Base-by-base conservation (phyloP, 2,329 filamentous ascomycete species). In the Amphichorda felina region DNA sequence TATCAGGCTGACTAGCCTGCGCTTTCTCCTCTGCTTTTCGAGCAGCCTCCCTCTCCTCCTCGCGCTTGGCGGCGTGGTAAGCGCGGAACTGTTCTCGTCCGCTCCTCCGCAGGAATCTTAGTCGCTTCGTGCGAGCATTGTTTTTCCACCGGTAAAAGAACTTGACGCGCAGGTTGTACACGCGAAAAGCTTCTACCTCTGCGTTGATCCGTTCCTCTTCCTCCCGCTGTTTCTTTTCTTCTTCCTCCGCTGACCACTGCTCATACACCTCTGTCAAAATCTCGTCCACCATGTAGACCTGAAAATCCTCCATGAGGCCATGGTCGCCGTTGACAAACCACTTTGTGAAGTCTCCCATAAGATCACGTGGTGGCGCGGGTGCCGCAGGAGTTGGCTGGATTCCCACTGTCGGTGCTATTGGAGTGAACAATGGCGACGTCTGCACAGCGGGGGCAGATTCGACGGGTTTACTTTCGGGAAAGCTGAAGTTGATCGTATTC, bases 121-220 rank as follows among this genome's bases (percentile, higher is more conserved):
- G 59, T 3, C 66, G 61, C 14, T 60, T 61, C 31, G 64, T 59
- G 10, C 70, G 60, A 8, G 65, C 68, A 27, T 54, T 61, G 11
- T 65, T 50, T 33, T 63, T 66, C 72, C 72, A 77, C 14, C 58
- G 57, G 43, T 75, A 74, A 40, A 75, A 74, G 48, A 61, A 76
- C 33, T 66, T 72, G 39, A 74, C 54, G 10, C 57, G 54, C 21
- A 76, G 55, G 37, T 59, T 72, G 45, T 70, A 65, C 4, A 43
- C 46, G 26, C 66, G 60, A 43, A 68, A 72, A n/a, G 57, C 50
- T 13, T 59, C 55, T 11, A 70, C 70, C 36, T 68, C 54, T 3
- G 59, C 60, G 50, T 67, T 30, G 46, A 66, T 46, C 41, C 49
- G 45, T 14, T 63, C 60, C 28, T 73, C 68, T 43, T 72, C 68